A percentile compares a stretch with the other conserved stretches of the same genome.
phyloP scores from a whole-genome alignment of 352 stramenopile genomes.

The Thalassiosira mediterranea region DNA sequence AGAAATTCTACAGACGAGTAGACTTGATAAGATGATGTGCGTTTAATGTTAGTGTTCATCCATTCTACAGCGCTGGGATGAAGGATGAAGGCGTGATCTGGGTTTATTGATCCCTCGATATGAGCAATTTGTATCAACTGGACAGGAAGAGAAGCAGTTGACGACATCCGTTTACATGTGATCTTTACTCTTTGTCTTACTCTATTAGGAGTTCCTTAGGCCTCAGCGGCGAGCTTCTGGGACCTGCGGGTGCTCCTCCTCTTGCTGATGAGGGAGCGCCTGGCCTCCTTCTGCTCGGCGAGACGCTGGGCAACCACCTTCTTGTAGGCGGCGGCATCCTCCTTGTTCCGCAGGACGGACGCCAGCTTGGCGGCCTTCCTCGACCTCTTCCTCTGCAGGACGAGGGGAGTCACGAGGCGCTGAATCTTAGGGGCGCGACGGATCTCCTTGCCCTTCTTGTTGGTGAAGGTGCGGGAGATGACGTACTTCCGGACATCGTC shows the following conservation, averaged over 20 bases:
- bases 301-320: constrained; percentile 97
- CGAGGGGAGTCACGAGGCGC: constrained; percentile 97
- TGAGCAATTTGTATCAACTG: no score
- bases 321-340: constrained; percentile 96
- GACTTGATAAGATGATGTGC: no score
- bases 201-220: constrained; percentile 41
- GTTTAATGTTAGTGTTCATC: no score
- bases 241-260: constrained; percentile 93
- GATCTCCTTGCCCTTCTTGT: constrained; percentile 98
- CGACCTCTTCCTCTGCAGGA: constrained; percentile 90
- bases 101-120: no score
- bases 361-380: constrained; percentile 79
- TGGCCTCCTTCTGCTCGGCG: constrained; percentile 97
- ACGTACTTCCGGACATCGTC: constrained; percentile 99
- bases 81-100: no score
- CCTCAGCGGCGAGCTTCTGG: constrained; percentile 91
- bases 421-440: constrained; percentile 99
- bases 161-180: no score
- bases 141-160: no score
- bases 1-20: no score
- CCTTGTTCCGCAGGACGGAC: constrained; percentile 81
- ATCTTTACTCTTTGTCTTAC: constrained; percentile 12
- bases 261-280: constrained; percentile 97
- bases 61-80: no score
- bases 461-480: constrained; percentile 97